A percentile compares a stretch with the other conserved stretches of the same genome.
Conservation (phyloP, 2,329 filamentous ascomycete genomes). For the Teratosphaeria nubilosa region DNA sequence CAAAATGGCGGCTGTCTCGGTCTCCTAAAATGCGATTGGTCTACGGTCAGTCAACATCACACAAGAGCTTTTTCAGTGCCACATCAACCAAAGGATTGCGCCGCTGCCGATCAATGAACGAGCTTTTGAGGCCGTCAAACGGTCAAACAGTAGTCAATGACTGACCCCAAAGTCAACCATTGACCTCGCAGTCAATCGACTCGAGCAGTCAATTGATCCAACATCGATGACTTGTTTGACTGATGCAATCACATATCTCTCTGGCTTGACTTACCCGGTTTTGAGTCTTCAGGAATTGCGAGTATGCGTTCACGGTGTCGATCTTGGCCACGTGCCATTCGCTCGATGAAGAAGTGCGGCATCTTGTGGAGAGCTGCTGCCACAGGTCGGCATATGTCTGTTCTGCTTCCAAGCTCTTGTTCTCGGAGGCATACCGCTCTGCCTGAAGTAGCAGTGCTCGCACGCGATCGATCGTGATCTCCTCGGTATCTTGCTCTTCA, state of each 20-base stretch:
- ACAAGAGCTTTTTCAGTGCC: background rate
- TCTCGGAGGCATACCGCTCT: conserved; percentile 26
- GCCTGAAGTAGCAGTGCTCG: conserved; percentile 29
- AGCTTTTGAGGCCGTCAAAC: too few species aligned
- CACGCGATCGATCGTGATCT: conserved; percentile 25
- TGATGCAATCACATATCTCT: too few species aligned
- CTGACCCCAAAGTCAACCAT: too few species aligned
- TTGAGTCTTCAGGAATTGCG: conserved; percentile 37
- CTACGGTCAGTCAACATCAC: background rate
- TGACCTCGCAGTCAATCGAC: too few species aligned
- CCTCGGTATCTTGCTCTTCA: conserved; percentile 22
- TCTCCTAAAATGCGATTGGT: conserved; percentile 8
- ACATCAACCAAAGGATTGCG: too few species aligned
- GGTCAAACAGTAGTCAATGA: too few species aligned
- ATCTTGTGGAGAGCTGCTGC: conserved; percentile 41
- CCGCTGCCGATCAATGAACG: too few species aligned
- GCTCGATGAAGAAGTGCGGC: conserved; percentile 31
- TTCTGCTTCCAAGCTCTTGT: conserved; percentile 30
- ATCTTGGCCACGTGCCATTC: conserved; percentile 42
- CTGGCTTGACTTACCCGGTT: conserved; percentile 22
- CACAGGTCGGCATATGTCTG: conserved; percentile 41
- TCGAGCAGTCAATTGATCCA: too few species aligned
- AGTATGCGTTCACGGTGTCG: conserved; percentile 36
- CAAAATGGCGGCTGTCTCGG: conserved; percentile 37
- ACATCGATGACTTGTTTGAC: too few species aligned